Conservation (phyloP, 2,329 filamentous ascomycete genomes). For the Alternaria burnsii region DNA sequence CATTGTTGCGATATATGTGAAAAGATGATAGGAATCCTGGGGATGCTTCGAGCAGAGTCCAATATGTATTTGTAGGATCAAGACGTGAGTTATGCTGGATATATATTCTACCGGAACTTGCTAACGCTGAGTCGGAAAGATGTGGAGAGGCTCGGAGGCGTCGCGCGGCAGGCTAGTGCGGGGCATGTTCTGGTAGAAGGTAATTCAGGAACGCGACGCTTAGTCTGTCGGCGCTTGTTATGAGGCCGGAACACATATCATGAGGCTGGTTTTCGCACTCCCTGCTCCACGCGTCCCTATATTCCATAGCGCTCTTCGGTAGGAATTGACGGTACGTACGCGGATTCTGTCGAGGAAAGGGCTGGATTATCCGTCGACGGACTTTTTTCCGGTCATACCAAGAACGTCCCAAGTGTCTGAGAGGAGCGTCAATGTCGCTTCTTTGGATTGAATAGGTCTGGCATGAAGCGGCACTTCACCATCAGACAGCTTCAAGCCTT, state of each 20-base stretch:
- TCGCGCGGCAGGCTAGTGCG: constrained; percentile 8
- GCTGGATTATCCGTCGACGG: background rate
- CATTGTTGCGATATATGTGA: constrained; percentile 15
- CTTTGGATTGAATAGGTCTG: background rate
- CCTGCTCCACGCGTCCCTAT: background rate
- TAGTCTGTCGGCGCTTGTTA: constrained; percentile 10
- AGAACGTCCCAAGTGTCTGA: background rate
- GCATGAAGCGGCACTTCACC: background rate
- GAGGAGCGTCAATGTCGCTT: background rate
- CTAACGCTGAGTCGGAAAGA: constrained; percentile 24
- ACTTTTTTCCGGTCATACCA: background rate
- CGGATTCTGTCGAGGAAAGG: background rate
- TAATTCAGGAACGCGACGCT: background rate
- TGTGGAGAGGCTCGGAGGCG: constrained; percentile 22
- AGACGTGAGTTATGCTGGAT: constrained; percentile 19
- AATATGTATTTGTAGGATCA: background rate
- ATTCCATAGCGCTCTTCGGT: background rate
- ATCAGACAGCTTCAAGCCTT: background rate
- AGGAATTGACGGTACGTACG: background rate
- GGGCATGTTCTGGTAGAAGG: constrained; percentile 5
- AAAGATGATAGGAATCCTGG: background rate
- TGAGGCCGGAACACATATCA: background rate
- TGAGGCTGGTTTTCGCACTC: background rate
- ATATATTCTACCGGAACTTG: constrained; percentile 28
- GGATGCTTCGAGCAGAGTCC: background rate